Evolutionary conservation across 2,329 filamentous ascomycete genomes (phyloP).

Genomic region (Rugonectria rugulosa): DNA sequence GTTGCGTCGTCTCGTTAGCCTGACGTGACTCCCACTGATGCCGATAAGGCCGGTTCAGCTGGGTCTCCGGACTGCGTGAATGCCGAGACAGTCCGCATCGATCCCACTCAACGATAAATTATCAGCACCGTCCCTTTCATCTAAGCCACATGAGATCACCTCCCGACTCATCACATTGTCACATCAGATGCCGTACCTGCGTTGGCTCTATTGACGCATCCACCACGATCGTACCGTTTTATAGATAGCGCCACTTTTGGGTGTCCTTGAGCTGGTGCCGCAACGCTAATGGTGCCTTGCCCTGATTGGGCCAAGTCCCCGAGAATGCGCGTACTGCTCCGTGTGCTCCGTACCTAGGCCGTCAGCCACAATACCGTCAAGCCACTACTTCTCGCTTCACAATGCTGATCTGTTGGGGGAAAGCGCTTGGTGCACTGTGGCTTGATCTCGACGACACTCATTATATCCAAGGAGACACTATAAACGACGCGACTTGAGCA

Average conservation of each 20-base stretch:
- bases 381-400: no score
- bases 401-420: no score
- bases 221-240: slow-evolving; percentile 9
- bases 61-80: not conserved
- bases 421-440: slow-evolving; percentile 11
- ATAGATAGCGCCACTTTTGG: slow-evolving; percentile 24
- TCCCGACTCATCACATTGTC: slow-evolving; percentile 18
- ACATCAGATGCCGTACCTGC: slow-evolving; percentile 14
- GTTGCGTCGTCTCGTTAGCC: not conserved
- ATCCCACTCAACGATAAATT: not conserved
- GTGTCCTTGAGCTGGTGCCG: slow-evolving; percentile 20
- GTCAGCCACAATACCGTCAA: slow-evolving; percentile 20
- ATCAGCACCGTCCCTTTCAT: not conserved
- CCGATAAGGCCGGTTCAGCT: not conserved
- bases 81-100: not conserved
- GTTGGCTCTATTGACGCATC: slow-evolving; percentile 17
- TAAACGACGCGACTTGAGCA: slow-evolving; percentile 23
- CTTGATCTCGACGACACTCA: not conserved
- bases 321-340: no score
- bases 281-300: slow-evolving; percentile 8
- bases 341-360: no score
- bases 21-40: not conserved
- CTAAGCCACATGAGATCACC: slow-evolving; percentile 15
- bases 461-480: not conserved
- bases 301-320: slow-evolving; percentile 5